Evolutionary conservation across 495 filamentous ascomycete genomes (phyloP).

Genomic region (Achaetomiella virescens): DNA sequence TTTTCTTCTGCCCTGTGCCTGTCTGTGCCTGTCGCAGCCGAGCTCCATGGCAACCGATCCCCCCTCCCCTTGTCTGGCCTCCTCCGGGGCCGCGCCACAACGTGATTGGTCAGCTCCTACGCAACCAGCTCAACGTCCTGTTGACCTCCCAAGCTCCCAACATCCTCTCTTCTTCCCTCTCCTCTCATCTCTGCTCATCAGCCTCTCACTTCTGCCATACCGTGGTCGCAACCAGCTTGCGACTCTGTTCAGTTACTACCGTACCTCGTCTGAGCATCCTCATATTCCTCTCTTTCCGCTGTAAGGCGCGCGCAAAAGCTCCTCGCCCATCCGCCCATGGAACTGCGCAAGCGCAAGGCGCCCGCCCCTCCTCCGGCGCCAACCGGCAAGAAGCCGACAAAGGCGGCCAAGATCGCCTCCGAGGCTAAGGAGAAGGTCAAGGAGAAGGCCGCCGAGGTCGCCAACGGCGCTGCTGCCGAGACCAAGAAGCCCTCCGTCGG

Average conservation of each 20-base stretch:
- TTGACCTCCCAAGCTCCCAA: constrained; percentile 24
- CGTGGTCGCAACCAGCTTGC: constrained; percentile 1
- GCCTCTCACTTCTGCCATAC: not conserved
- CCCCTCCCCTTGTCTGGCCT: constrained; percentile 22
- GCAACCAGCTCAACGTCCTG: constrained; percentile 33
- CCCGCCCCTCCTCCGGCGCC: constrained; percentile 49
- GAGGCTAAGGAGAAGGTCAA: constrained; percentile 43
- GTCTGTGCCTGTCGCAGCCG: not conserved
- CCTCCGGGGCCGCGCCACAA: constrained; percentile 12
- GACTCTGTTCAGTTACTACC: constrained; percentile 8
- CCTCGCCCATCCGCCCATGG: constrained; percentile 39
- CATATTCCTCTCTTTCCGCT: not conserved
- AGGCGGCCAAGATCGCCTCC: constrained; percentile 23
- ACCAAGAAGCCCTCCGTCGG: constrained; percentile 37
- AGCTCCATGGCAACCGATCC: constrained; percentile 11
- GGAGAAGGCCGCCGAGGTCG: constrained; percentile 36
- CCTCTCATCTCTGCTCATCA: not conserved
- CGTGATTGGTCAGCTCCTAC: constrained; percentile 28
- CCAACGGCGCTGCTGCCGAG: constrained; percentile 34
- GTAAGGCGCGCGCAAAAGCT: constrained; percentile 5
- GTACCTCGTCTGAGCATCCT: not conserved
- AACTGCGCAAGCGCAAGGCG: constrained; percentile 73
- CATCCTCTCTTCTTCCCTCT: constrained; percentile 4
- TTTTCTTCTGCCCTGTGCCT: not conserved
- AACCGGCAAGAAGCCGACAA: constrained; percentile 47